Evolutionary conservation across 2,329 filamentous ascomycete genomes (phyloP).

Genomic region (Beauveria caledonica): DNA sequence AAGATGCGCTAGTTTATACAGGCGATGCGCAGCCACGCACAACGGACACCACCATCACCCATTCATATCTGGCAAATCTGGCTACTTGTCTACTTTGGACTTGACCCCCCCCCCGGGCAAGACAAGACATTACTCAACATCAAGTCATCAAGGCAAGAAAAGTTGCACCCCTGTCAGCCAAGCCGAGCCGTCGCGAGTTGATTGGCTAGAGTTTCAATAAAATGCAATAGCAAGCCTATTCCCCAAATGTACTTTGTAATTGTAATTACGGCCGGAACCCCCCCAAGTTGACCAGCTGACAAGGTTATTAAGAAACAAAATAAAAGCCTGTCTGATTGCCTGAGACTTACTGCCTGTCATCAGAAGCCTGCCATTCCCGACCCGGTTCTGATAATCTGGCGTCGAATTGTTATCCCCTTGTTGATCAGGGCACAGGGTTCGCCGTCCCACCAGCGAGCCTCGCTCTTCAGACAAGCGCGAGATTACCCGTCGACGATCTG

Average conservation of each 20-base stretch:
- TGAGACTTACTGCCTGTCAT: no score
- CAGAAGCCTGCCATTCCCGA: not conserved
- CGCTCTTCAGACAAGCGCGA: no score
- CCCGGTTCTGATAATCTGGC: no score
- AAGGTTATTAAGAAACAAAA: not conserved
- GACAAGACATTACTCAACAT: constrained; percentile 1
- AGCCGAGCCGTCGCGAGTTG: not conserved
- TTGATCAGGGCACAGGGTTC: no score
- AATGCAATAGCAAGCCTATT: not conserved
- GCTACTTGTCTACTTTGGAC: not conserved
- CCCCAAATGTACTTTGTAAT: no score
- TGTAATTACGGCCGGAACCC: not conserved
- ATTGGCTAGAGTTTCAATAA: constrained; percentile 5
- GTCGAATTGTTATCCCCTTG: no score
- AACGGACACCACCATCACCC: not conserved
- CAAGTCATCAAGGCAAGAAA: not conserved
- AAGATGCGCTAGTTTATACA: not conserved
- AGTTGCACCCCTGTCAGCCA: not conserved
- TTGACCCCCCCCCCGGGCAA: not conserved
- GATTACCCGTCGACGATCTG: no score
- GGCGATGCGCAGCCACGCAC: not conserved
- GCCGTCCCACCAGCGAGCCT: no score
- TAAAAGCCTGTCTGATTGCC: no score
- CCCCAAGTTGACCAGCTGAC: not conserved
- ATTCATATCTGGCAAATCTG: no score